phyloP scores from a whole-genome alignment of 768 basidiomycete species.

The Tremella mesenterica region DNA sequence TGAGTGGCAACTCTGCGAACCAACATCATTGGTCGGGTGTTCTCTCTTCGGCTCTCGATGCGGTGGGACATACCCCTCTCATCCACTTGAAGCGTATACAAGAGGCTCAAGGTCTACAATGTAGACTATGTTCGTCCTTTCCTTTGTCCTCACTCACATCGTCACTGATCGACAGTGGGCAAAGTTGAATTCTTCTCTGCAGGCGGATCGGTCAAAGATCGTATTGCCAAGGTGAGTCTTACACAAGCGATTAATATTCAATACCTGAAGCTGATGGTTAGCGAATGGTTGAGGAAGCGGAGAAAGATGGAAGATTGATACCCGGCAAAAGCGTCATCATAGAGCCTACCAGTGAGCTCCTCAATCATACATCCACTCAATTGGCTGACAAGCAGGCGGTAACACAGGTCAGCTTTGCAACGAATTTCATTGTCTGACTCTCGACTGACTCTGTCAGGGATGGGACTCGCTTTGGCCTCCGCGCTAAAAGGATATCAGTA shows the following conservation, averaged over 20 bases:
- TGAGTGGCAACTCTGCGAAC: not conserved
- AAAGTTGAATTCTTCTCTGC: constrained; percentile 85
- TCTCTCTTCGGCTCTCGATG: constrained; percentile 69
- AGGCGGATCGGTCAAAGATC: constrained; percentile 91
- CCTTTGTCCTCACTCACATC: not conserved
- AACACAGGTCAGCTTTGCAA: constrained; percentile 66
- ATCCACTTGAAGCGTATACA: constrained; percentile 76
- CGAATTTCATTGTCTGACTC: too few species aligned
- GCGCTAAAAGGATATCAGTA: constrained; percentile 65
- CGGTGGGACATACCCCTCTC: constrained; percentile 84
- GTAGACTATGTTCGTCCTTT: constrained; percentile 70
- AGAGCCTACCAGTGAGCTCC: constrained; percentile 57
- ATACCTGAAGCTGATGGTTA: constrained; percentile 3
- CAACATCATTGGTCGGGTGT: constrained; percentile 48
- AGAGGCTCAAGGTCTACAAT: constrained; percentile 63
- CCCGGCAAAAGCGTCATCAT: constrained; percentile 86
- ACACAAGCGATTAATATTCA: too few species aligned
- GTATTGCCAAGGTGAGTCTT: constrained; percentile 63
- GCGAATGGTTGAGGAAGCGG: constrained; percentile 92
- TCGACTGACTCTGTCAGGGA: constrained; percentile 51
- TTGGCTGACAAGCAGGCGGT: constrained; percentile 52
- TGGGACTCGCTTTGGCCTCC: constrained; percentile 85
- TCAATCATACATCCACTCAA: not conserved
- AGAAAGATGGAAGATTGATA: constrained; percentile 71
- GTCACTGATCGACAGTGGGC: constrained; percentile 62